Evolutionary conservation across 2,329 filamentous ascomycete genomes (phyloP).

Genomic region (Shiraia sp.): DNA sequence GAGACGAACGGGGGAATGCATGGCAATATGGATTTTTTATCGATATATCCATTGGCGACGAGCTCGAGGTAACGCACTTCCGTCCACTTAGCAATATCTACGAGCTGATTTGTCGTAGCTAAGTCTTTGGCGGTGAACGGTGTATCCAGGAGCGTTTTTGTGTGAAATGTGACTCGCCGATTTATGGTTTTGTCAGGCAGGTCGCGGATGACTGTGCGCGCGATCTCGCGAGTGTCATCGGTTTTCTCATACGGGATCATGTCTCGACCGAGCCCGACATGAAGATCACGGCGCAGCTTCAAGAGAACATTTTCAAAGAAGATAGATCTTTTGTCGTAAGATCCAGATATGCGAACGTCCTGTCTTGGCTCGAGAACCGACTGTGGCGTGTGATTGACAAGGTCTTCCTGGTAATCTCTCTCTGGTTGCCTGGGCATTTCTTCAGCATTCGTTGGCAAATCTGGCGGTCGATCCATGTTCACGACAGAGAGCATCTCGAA

Average conservation of each 20-base stretch:
- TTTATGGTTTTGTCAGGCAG: background rate
- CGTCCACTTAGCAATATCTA: background rate
- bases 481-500: constrained; percentile 2
- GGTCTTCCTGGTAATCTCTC: background rate
- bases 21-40: constrained; percentile 2
- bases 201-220: constrained; percentile 9
- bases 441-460: background rate
- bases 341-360: constrained; percentile 4
- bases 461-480: background rate
- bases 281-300: constrained; percentile 9
- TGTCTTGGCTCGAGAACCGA: background rate
- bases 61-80: constrained; percentile 5
- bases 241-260: constrained; percentile 4
- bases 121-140: constrained; percentile 3
- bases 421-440: background rate
- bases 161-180: constrained; percentile 7
- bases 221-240: constrained; percentile 3
- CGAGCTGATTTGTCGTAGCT: background rate
- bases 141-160: background rate
- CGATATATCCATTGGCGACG: constrained; percentile 5
- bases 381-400: constrained; percentile 3
- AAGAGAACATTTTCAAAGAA: constrained; percentile 5
- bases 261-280: constrained; percentile 5
- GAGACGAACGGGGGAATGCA: constrained; percentile 6
- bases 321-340: background rate